Evolutionary conservation across 306 rosid species (phyloP), one percentile per base, ranked within the genome.

Genomic region (Prunus mira): DNA sequence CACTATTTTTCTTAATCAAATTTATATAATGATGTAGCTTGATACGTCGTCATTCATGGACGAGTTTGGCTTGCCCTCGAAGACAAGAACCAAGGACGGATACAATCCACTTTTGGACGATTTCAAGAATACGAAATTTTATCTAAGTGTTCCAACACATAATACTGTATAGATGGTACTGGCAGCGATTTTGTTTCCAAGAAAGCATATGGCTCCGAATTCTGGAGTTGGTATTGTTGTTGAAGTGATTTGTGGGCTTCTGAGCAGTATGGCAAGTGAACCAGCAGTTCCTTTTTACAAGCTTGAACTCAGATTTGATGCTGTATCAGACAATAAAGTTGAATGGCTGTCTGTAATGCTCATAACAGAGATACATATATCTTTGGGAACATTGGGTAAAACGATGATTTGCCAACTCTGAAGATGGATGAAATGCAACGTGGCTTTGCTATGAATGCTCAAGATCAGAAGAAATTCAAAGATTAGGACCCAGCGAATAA

Each of bases 11-110:
- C 67, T 71, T 64, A 69, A 78, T 13, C 78, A 51, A 43, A 67
- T 73, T 79, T 47, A 72, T 25, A 57, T 66, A 57, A 25, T 78
- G 76, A 54, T 85, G 83, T 62, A 94, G 98, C 89, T 92, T 71
- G 96, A 94, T 55, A 90, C 98, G 32, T 94, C 95, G n/a, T 86
- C 93, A n/a, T 94, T 94, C 85, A 94, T 94, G 97, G 98, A 92
- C 80, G 97, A 94, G 89, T 94, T 94, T 67, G 97, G 97, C 72
- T 82, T 92, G 89, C 95, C 97, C 24, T 80, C 93, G 9, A 94
- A 86, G 85, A 90, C 96, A 7, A 94, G 91, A 89, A 92, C 94
- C 34, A 90, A 86, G 85, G 98, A 89, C 15, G 98, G 96, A 80
- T 90, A 94, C 84, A 95, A 92, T 78, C 98, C 97, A 12, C 93